Evolutionary conservation across 106 monocot genomes (phyloP), one percentile per base, ranked within the genome.

Genomic region (Allium fistulosum): DNA sequence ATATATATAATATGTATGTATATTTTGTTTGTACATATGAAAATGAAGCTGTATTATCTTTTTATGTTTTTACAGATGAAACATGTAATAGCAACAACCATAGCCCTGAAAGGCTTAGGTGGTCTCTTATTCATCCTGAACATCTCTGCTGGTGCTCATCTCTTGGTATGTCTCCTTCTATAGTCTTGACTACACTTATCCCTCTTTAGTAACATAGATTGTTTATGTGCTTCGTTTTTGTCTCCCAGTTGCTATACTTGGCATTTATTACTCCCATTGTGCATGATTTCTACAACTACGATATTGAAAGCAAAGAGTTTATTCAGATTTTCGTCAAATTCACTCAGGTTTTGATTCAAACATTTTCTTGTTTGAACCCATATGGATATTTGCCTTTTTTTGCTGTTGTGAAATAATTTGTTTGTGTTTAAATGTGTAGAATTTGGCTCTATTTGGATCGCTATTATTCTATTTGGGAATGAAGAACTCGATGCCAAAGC

Each of bases 271-370:
- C 83, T 26, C 93, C 89, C 2, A 58, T 94, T 27, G 61, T 84
- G 8, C 80, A 90, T 11, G 93, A 94, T 71, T 94, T 89, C 86
- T 94, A 94, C 79, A 94, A 94, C 77, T 86, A 82, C 14, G 81
- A 88, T 49, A 55, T 83, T 4, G 86, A 80, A 53, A 88, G 61
- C 58, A 52, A 86, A 17, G 86, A 90, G 57, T 94, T 89, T 76
- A 78, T 74, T 11, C 79, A 80, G 7, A 81, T 90, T 17, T 94
- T 94, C 59, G 37, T 78, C 68, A 94, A 82, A 67, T 94, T 94
- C 59, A 80, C 80, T 7, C 81, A 84, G 88, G 88, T 84, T 10
- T 59, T 62, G 9, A 8, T 55, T 13, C 14, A 11, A 17, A 7
- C 14, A 37, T 37, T 57, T 10, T 8, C 50, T 27, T 70, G 1